These are phyloP conservation scores for Eucalyptus marginata DNA, from an alignment of 345 rosid species.

Conservation along the genomic window DNA sequence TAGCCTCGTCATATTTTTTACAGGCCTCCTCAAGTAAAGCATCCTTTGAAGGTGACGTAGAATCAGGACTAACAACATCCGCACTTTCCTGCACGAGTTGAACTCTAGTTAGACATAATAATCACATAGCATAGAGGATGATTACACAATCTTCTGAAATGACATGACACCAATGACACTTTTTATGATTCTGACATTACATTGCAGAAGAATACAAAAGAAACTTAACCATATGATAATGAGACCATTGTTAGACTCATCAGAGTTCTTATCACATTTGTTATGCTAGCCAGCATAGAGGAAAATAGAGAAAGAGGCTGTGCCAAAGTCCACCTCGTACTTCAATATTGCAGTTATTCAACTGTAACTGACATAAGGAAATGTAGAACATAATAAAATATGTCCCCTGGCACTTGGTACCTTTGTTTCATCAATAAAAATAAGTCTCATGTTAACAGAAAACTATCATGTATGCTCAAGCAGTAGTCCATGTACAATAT, in stretches of 20 bases:
- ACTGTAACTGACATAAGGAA: not conserved
- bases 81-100: slow-evolving; percentile 81
- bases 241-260: not conserved
- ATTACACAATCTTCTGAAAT: not conserved
- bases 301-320: not conserved
- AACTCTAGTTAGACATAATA: not conserved
- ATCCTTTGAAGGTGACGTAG: slow-evolving; percentile 93
- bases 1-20: slow-evolving; percentile 92
- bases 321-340: not conserved
- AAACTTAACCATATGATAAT: not conserved
- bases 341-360: not conserved
- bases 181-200: not conserved
- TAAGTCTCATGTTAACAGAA: not conserved
- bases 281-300: not conserved
- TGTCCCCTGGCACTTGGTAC: not conserved
- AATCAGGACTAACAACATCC: slow-evolving; percentile 80
- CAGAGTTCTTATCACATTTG: not conserved
- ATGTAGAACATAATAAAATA: not conserved
- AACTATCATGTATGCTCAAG: not conserved
- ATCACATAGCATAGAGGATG: not conserved
- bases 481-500: not conserved
- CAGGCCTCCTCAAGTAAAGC: slow-evolving; percentile 96
- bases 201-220: not conserved
- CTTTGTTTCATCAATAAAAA: not conserved
- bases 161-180: not conserved